Percentiles rank a stretch among this genome's conserved stretches.
Evolutionary conservation across 225 moss, liverwort and hornwort species (phyloP).

Genomic region (Sphagnum tenellum): DNA sequence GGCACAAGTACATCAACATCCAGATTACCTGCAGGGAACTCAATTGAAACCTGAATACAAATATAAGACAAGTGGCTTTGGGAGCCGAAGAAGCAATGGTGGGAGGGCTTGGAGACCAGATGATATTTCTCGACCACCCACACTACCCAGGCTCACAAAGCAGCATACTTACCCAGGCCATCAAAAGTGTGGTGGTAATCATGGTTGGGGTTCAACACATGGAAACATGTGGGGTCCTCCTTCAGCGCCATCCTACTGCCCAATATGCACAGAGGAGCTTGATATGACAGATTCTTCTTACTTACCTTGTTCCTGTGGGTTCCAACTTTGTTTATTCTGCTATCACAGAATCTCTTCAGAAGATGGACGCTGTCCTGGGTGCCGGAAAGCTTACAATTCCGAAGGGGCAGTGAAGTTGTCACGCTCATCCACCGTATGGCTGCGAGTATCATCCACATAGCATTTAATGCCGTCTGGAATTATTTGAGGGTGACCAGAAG

Average conservation of each 20-base stretch:
- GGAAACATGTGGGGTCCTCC: constrained; percentile 78
- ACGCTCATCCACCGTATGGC: constrained; percentile 62
- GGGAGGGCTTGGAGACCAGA: constrained; percentile 83
- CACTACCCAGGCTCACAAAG: constrained; percentile 62
- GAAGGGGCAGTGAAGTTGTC: constrained; percentile 71
- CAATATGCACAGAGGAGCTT: constrained; percentile 89
- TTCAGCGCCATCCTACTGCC: constrained; percentile 70
- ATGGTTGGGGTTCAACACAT: constrained; percentile 56
- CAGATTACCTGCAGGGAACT: constrained; percentile 29
- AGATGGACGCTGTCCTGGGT: constrained; percentile 87
- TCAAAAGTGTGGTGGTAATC: constrained; percentile 28
- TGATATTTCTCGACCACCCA: constrained; percentile 79
- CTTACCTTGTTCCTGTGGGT: constrained; percentile 82
- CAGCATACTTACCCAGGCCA: constrained; percentile 68
- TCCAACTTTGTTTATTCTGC: constrained; percentile 83
- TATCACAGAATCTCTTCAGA: constrained; percentile 85
- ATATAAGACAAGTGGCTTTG: constrained; percentile 56
- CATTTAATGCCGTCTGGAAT: too few relatives aligned
- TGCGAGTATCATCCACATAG: constrained; percentile 10
- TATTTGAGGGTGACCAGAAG: too few relatives aligned
- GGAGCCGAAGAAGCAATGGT: constrained; percentile 61
- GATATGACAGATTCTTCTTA: constrained; percentile 84
- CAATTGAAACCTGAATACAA: constrained; percentile 72
- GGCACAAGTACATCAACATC: constrained; percentile 19
- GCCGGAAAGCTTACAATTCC: constrained; percentile 70